phyloP scores from a whole-genome alignment of 202 grass and related monocot genomes.

The Schoenoplectus tabernaemontani region DNA sequence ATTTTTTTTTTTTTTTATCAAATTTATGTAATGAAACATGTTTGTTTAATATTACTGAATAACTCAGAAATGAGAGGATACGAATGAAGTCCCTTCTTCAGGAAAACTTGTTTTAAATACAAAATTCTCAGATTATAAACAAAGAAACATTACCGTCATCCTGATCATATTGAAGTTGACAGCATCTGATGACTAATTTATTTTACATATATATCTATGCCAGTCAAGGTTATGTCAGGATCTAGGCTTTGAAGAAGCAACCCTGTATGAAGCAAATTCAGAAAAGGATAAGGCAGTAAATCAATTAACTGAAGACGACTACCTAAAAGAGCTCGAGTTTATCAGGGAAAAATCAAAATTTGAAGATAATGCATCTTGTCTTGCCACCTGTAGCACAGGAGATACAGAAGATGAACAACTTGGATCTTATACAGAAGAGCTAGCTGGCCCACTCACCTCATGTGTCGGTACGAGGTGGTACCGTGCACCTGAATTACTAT shows the following conservation, averaged over 20 bases:
- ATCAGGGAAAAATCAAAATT: conserved; percentile 38
- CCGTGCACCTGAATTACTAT: conserved; percentile 78
- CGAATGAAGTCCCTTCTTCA: neutral
- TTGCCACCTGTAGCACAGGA: conserved; percentile 75
- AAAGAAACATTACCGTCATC: neutral
- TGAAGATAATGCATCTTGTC: conserved; percentile 67
- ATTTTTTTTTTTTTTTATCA: neutral
- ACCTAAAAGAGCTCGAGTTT: conserved; percentile 64
- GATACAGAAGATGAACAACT: conserved; percentile 70
- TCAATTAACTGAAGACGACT: conserved; percentile 50
- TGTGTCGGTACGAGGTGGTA: conserved; percentile 91
- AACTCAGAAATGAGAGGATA: neutral
- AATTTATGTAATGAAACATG: neutral
- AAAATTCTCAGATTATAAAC: neutral
- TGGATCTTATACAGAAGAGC: conserved; percentile 50
- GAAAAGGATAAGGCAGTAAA: conserved; percentile 35
- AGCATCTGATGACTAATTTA: neutral
- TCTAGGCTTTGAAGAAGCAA: conserved; percentile 26
- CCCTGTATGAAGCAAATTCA: conserved; percentile 21
- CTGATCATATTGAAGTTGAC: neutral
- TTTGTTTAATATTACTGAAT: neutral
- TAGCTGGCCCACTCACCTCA: conserved; percentile 56
- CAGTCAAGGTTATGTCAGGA: conserved; percentile 71
- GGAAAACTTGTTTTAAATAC: neutral
- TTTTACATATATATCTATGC: neutral